Evolutionary conservation across 306 rosid genomes (phyloP).

Genomic region (Prunus mongolica): DNA sequence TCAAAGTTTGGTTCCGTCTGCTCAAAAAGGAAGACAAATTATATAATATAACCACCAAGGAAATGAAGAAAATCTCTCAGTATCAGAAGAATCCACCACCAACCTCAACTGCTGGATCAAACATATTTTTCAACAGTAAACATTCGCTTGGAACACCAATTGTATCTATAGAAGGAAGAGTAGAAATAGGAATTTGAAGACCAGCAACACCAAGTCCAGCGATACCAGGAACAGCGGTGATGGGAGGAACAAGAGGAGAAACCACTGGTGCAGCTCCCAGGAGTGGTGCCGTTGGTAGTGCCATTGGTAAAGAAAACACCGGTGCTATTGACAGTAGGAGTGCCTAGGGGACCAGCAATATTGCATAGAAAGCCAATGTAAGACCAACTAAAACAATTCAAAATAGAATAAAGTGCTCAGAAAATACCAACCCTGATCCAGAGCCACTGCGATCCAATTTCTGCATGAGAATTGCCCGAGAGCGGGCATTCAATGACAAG

Average conservation of each 20-base stretch:
- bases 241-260: conserved; percentile 45
- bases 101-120: conserved; percentile 89
- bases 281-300: conserved; percentile 45
- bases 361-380: conserved; percentile 39
- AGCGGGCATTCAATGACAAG: conserved; percentile 60
- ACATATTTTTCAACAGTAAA: conserved; percentile 77
- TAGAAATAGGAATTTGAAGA: conserved; percentile 52
- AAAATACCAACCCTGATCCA: conserved; percentile 51
- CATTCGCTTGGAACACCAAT: conserved; percentile 89
- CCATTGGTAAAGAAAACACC: conserved; percentile 45
- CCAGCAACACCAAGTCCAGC: conserved; percentile 56
- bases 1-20: conserved; percentile 85
- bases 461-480: conserved; percentile 91
- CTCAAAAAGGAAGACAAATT: conserved; percentile 16
- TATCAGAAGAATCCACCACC: conserved; percentile 10
- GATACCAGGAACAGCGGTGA: conserved; percentile 45
- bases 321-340: conserved; percentile 31
- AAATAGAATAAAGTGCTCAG: conserved; percentile 15
- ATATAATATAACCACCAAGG: conserved; percentile 11
- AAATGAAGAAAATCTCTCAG: neutral
- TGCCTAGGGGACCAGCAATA: conserved; percentile 43
- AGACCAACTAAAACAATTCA: conserved; percentile 19
- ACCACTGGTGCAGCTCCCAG: conserved; percentile 32
- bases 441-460: conserved; percentile 91
- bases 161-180: conserved; percentile 50